These are phyloP conservation scores for Kwoniella dejecticola DNA, from an alignment of 768 basidiomycete species.

Conservation along the genomic window DNA sequence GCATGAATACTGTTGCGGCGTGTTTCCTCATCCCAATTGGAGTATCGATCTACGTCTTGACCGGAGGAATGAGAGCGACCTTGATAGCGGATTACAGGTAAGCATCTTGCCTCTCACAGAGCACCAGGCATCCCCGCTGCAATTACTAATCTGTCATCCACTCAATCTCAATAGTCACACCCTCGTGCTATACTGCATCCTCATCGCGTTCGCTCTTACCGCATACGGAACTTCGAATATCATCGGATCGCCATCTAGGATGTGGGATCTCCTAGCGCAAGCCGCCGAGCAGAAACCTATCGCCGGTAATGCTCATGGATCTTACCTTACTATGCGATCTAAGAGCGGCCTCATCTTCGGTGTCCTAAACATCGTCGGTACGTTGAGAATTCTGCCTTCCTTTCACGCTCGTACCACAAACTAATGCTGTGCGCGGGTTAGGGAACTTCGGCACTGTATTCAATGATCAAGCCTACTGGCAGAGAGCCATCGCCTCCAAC, in stretches of 20 bases:
- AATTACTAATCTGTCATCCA: no score
- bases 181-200: conserved; percentile 79
- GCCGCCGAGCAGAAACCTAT: conserved; percentile 66
- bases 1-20: conserved; percentile 85
- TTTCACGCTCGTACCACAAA: neutral
- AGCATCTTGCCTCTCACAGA: no score
- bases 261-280: conserved; percentile 75
- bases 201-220: conserved; percentile 72
- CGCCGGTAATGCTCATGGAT: conserved; percentile 77
- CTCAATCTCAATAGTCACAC: no score
- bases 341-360: conserved; percentile 77
- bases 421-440: neutral
- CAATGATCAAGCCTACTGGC: conserved; percentile 74
- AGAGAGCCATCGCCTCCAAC: conserved; percentile 82
- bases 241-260: conserved; percentile 74
- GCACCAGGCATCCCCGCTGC: no score
- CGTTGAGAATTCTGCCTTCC: neutral
- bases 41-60: conserved; percentile 71
- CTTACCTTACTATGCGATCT: conserved; percentile 80
- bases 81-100: conserved; percentile 63
- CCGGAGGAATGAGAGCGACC: conserved; percentile 56
- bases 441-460: conserved; percentile 57
- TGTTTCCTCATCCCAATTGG: conserved; percentile 82
- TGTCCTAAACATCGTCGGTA: conserved; percentile 74
- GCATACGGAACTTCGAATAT: conserved; percentile 72